Base-by-base conservation (phyloP, 2,329 filamentous ascomycete genomes). In the Aspergillus ruber region DNA sequence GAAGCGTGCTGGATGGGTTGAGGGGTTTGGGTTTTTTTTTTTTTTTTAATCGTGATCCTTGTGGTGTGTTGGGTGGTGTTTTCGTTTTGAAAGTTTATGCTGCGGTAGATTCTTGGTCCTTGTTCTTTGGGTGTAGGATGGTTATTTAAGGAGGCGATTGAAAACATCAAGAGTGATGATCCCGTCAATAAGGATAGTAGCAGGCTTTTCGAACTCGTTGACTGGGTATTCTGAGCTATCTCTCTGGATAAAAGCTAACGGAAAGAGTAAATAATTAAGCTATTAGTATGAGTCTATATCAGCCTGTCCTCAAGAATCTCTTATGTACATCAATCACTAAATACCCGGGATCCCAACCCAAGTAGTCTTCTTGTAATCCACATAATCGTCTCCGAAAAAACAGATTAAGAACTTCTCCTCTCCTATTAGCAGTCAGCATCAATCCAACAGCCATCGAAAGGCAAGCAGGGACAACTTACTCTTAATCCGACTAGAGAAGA, bases 321-420 rank as follows among this genome's bases (percentile, higher is more conserved):
- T n/a, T n/a, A 39, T 39, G 17, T 39, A 39, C 10, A 20, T 21
- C 17, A 44, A 15, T 65, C 52, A 76, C 42, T 52, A 56, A 46
- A 91, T 83, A 51, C 94, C 87, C 0, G 91, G 93, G 59, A 98
- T 94, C 62, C 82, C 82, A 7, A 90, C 88, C 39, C 79, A 76
- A 4, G 90, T 90, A 48, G 75, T 77, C 61, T 78, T 77, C 57
- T 79, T 79, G 64, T 95, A 98, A 15, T 80, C 68, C 17, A 82
- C 69, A 65, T 97, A 98, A 43, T 94, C 85, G 6, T 85, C 75
- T 0, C 85, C 86, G 65, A 97, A 98, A 70, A 97, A 96, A 12
- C 76, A 73, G 6, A 91, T 71, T 44, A 98, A 73, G 54, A 85
- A 81, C 23, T 74, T 73, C 69, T 98, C 93, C 72, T 98, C 93